Evolutionary conservation across 495 filamentous ascomycete genomes (phyloP), one percentile per base, ranked within the genome.

Genomic region (Penicillium maclennaniae): DNA sequence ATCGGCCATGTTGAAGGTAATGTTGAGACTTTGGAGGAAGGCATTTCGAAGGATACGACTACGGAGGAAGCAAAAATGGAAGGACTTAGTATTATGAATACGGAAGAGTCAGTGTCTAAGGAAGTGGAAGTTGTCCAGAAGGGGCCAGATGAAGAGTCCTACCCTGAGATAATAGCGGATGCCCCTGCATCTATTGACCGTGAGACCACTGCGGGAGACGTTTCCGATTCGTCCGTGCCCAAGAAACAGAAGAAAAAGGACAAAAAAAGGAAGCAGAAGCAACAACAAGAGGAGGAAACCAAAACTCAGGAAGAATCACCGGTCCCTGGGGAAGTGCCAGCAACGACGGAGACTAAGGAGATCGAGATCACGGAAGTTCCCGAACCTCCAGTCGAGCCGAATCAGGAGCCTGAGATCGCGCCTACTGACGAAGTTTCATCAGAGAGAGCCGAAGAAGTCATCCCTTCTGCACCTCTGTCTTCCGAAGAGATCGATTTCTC

Each of bases 191-290:
- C 52, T 28, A 17, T n/a, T 39, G 51, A 49, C 26, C 43, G 40
- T 42, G 50, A 53, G 16, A 6, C 10, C 1, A 2, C 34, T 46
- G 45, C 44, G 1, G 47, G 53, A 15, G 51, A 61, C 20, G 34
- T 43, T 8, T 15, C 15, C 14, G 27, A 47, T 38, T 31, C 23
- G 2, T 21, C 20, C 17, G 40, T 44, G 27, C 59, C 56, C 15
- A 58, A 63, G 42, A 63, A 66, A 27, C 45, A 66, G 36, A 65
- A 59, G 36, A 58, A 58, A 47, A 58, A 63, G 44, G 49, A 63
- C 16, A 59, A 62, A 45, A 64, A 59, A 49, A 58, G 51, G 54
- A 59, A 59, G 23, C 41, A 53, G 44, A 50, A 54, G n/a, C 62
- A 54, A 37, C 55, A 34, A 12, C 9, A 34, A 34, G 8, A 56